Conservation (phyloP, 352 stramenopile species). For the Phytopythium montanum region DNA sequence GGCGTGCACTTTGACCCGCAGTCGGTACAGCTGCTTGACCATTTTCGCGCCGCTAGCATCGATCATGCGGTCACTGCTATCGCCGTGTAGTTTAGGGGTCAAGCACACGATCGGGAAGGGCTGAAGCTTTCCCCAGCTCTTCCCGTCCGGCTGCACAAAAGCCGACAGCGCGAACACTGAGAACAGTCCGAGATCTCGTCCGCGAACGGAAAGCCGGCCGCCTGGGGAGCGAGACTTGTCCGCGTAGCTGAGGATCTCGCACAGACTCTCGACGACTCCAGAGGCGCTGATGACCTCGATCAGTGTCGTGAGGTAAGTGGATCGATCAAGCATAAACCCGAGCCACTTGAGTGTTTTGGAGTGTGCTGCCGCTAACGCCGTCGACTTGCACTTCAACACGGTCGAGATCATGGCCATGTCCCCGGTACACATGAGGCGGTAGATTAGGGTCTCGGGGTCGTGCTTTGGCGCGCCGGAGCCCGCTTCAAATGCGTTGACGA, state of each 20-base stretch:
- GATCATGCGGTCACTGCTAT: background rate
- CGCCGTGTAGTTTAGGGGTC: background rate
- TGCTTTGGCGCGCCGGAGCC: background rate
- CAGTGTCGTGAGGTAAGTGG: slow-evolving; percentile 43
- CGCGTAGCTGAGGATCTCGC: slow-evolving; percentile 47
- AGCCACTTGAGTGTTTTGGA: slow-evolving; percentile 78
- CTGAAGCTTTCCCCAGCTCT: slow-evolving; percentile 43
- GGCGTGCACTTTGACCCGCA: slow-evolving; percentile 68
- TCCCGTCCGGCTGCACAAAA: slow-evolving; percentile 69
- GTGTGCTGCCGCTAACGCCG: slow-evolving; percentile 23
- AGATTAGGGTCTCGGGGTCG: slow-evolving; percentile 18
- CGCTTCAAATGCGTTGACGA: slow-evolving; percentile 38
- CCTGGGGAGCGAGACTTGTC: slow-evolving; percentile 41
- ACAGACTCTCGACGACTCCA: slow-evolving; percentile 59
- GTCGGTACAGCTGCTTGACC: slow-evolving; percentile 51
- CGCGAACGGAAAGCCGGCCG: slow-evolving; percentile 38
- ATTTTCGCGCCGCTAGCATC: slow-evolving; percentile 5
- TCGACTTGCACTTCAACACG: slow-evolving; percentile 33
- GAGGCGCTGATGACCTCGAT: slow-evolving; percentile 57
- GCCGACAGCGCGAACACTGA: slow-evolving; percentile 62
- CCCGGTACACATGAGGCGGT: slow-evolving; percentile 37
- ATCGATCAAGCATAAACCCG: slow-evolving; percentile 67
- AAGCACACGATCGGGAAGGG: slow-evolving; percentile 59
- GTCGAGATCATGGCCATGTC: slow-evolving; percentile 42
- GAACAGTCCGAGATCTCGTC: slow-evolving; percentile 45